Evolutionary conservation across 768 basidiomycete species (phyloP), one percentile per base, ranked within the genome.

Genomic region (Saitozyma podzolica): DNA sequence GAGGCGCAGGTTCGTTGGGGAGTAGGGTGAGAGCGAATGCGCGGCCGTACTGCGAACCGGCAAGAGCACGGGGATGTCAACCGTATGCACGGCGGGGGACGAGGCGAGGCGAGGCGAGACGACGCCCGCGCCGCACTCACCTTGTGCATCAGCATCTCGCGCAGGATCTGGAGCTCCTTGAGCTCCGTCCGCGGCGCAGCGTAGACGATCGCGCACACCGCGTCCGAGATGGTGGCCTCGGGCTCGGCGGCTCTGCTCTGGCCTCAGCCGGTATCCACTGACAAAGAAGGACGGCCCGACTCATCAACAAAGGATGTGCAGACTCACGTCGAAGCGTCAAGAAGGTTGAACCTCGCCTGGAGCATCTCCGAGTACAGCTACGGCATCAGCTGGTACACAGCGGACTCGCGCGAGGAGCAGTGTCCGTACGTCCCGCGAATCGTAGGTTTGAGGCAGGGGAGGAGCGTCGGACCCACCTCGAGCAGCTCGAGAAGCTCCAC

Each of bases 81-180:
- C n/a, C 13, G 6, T 47, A 17, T 47, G 45, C 29, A 57, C 11
- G 51, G n/a, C 29, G 29, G 29, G 29, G 39, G 55, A 45, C 1
- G 19, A 17, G 29, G 29, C 16, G 17, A 59, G 54, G 11, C 19
- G 43, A 58, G 52, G 19, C n/a, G 20, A 14, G 40, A 42, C 49
- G 3, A 56, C 20, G 29, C 20, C 19, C 14, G 47, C 19, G 49
- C 10, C 17, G 37, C 50, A 47, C 65, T 51, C 40, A 78, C 79
- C 70, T 96, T 96, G 78, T 93, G 90, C 89, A 94, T 90, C 61
- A 99, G 84, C 77, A 97, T 86, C 77, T 98, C 94, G 58, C 96
- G 87, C 56, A 97, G 80, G 43, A 92, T 82, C 67, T 96, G 91
- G 45, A 99, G 84, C 76, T 97, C 93, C 54, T 93, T 94, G 58